Percentiles rank a stretch among this genome's conserved stretches.
phyloP scores from a whole-genome alignment of 257 asterid genomes.

The Haberlea rhodopensis region DNA sequence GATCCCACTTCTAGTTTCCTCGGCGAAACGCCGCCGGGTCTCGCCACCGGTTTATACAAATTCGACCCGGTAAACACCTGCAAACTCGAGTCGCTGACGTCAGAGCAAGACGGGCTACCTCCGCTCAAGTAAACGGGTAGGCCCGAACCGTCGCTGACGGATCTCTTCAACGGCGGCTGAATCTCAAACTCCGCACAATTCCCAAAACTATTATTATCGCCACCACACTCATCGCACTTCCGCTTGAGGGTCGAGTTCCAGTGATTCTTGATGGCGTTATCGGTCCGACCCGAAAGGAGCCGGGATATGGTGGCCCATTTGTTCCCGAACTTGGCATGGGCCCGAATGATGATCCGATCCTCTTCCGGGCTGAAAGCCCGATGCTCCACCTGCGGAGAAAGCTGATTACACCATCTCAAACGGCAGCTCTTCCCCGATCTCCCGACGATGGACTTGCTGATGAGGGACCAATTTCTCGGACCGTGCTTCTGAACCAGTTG shows the following conservation, averaged over 20 bases:
- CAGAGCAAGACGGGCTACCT: constrained; percentile 63
- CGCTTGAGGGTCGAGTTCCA: too few species aligned
- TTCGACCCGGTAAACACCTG: constrained; percentile 28
- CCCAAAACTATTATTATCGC: constrained; percentile 16
- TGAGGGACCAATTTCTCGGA: constrained; percentile 42
- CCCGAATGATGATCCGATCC: too few species aligned
- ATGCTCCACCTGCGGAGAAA: too few species aligned
- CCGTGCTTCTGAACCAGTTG: constrained; percentile 35
- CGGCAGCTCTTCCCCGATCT: constrained; percentile 51
- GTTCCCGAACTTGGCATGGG: too few species aligned
- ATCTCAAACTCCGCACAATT: constrained; percentile 28
- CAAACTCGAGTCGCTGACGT: too few species aligned
- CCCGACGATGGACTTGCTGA: constrained; percentile 39
- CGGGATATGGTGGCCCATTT: too few species aligned
- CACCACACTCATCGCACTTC: constrained; percentile 35
- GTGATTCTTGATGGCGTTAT: too few species aligned
- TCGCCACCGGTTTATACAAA: constrained; percentile 43
- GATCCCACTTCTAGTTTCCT: constrained; percentile 28
- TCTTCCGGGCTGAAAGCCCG: too few species aligned
- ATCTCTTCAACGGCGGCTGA: constrained; percentile 50
- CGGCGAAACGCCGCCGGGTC: constrained; percentile 31
- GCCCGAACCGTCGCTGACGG: constrained; percentile 58
- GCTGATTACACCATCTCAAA: too few species aligned
- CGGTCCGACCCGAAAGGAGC: too few species aligned
- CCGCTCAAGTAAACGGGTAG: constrained; percentile 38